Conservation (phyloP, 2,329 filamentous ascomycete species). For the Xylaria sp. region DNA sequence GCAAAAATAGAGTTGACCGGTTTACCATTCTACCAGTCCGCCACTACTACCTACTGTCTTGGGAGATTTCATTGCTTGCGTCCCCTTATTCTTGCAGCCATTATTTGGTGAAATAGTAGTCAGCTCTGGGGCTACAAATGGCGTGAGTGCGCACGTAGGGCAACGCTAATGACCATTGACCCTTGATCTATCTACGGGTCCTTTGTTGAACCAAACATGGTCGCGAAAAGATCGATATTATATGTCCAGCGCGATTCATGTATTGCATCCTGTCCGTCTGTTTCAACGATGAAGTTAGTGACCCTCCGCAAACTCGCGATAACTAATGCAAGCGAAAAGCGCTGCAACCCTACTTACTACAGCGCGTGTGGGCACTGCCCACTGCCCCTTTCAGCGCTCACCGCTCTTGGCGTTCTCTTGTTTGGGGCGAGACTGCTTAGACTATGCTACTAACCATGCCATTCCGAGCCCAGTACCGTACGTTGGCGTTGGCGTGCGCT, state of each 20-base stretch:
- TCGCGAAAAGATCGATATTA: constrained; percentile 19
- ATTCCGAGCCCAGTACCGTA: constrained; percentile 27
- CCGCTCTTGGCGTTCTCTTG: constrained; percentile 29
- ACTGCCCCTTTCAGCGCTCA: constrained; percentile 31
- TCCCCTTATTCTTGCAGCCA: constrained; percentile 28
- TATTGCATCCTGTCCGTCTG: constrained; percentile 10
- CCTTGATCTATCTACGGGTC: background rate
- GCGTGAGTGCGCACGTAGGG: constrained; percentile 1
- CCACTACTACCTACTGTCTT: constrained; percentile 30
- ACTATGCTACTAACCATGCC: constrained; percentile 24
- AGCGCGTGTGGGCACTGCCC: constrained; percentile 22
- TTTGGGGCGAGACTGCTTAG: constrained; percentile 13
- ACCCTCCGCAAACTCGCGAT: constrained; percentile 14
- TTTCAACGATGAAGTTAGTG: constrained; percentile 2
- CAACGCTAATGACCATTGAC: constrained; percentile 14
- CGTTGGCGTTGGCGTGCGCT: constrained; percentile 15
- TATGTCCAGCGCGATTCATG: constrained; percentile 11
- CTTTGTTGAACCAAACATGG: constrained; percentile 8
- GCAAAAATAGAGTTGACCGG: constrained; percentile 34
- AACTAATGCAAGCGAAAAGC: constrained; percentile 22
- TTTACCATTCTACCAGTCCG: background rate
- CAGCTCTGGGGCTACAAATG: constrained; percentile 11
- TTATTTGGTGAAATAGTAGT: constrained; percentile 21
- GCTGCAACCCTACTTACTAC: constrained; percentile 30
- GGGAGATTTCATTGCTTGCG: constrained; percentile 25